phyloP scores from a whole-genome alignment of 202 grass and related monocot species.

The Carex arenaria region DNA sequence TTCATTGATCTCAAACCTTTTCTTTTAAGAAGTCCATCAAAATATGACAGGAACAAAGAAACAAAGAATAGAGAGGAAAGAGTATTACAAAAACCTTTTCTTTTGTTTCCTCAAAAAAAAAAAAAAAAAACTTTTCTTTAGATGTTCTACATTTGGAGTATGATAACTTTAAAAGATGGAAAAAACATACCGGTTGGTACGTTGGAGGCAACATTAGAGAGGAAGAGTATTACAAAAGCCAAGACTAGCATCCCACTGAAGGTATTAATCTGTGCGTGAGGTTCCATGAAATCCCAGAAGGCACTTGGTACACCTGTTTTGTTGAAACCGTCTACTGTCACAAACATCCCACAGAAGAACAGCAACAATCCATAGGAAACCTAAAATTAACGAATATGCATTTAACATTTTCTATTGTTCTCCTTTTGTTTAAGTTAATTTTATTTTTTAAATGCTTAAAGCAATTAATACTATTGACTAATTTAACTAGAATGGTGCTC shows the following conservation, averaged over 20 bases:
- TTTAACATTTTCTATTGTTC: not conserved
- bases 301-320: slow-evolving; percentile 75
- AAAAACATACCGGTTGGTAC: slow-evolving; percentile 63
- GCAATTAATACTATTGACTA: not conserved
- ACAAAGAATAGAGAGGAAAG: not conserved
- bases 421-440: not conserved
- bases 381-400: slow-evolving; percentile 23
- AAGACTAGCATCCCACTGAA: slow-evolving; percentile 39
- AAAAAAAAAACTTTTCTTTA: not conserved
- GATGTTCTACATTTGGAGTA: not conserved
- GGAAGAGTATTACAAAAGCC: slow-evolving; percentile 56
- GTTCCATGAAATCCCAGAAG: slow-evolving; percentile 79
- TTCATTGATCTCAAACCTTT: not conserved
- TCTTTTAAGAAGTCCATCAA: not conserved
- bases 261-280: slow-evolving; percentile 61
- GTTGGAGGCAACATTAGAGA: slow-evolving; percentile 92
- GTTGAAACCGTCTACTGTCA: slow-evolving; percentile 87
- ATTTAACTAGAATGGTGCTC: not conserved
- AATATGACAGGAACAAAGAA: not conserved
- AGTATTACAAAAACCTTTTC: too few species aligned
- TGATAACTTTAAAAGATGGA: not conserved
- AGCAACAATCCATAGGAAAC: slow-evolving; percentile 82
- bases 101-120: too few species aligned
- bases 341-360: slow-evolving; percentile 98
- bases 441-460: not conserved